Conservation (phyloP, 75 land plant genomes). For the Sequoia sempervirens region DNA sequence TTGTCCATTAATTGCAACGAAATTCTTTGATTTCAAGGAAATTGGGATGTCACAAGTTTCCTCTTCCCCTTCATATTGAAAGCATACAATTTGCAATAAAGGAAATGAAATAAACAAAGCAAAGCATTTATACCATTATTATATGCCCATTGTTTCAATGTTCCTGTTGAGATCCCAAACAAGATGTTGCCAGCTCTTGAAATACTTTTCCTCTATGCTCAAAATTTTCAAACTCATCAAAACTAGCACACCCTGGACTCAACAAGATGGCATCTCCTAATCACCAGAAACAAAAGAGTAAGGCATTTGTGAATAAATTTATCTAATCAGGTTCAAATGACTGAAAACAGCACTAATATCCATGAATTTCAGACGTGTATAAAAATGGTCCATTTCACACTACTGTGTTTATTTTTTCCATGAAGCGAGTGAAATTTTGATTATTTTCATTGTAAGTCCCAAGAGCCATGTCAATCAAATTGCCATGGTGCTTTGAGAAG, state of each 20-base stretch:
- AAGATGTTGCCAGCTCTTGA: slow-evolving; percentile 32
- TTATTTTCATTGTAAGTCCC: background rate
- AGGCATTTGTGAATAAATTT: background rate
- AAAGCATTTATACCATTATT: background rate
- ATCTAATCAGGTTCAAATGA: background rate
- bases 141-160: background rate
- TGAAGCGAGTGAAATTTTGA: background rate
- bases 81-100: background rate
- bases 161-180: background rate
- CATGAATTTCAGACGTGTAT: background rate
- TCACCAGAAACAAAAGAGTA: background rate
- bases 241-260: slow-evolving; percentile 76
- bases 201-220: slow-evolving; percentile 67
- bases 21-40: background rate
- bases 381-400: background rate
- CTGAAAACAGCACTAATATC: background rate
- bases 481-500: background rate
- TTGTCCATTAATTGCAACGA: background rate
- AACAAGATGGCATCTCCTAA: slow-evolving; percentile 61
- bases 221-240: slow-evolving; percentile 68
- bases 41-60: background rate
- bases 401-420: background rate
- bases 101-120: background rate
- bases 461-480: background rate
- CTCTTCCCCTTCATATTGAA: background rate